Base-by-base conservation (phyloP, 306 rosid genomes). In the Sphenostylis stenocarpa region DNA sequence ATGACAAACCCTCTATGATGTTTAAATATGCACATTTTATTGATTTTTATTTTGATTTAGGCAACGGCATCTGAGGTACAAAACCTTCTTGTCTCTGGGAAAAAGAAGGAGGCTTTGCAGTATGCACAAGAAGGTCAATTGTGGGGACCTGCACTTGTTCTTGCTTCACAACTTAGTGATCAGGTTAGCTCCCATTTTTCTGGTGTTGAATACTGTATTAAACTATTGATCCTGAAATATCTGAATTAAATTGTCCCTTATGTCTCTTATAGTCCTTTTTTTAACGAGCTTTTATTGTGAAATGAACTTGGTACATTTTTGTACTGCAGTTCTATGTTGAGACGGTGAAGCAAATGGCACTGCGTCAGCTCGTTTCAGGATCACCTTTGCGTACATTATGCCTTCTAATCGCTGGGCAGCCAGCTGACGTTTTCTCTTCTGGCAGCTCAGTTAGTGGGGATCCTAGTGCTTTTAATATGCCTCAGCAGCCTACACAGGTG, bases 121-220 rank as follows among this genome's bases (percentile, higher is more conserved):
- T 86, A 72, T 80, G 99, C 99, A 44, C 96, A 90, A 81, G 97
- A 87, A 79, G 97, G 99, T 77, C 99, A 95, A 12, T 76, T 95
- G 88, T 95, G 99, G 99, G 99, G 99, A 52, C 99, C 99, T 55
- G 97, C 98, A 3, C 92, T 95, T 84, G 90, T 92, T 77, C 91
- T 95, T 80, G 93, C 98, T 84, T 89, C 97, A 60, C 96, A 90
- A 83, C 96, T 95, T 77, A 96, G 98, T 26, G 93, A 92, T 23
- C 88, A 92, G 96, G 98, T 92, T 29, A 73, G 83, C 80, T 78
- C 34, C 72, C 31, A 66, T 20, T 19, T 67, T 62, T 52, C 49
- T 23, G 20, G n/a, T 5, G n/a, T 43, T 26, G 26, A 17, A 85
- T 52, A 67, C 33, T 28, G 61, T 75, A 57, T 31, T 57, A 16